Percentiles rank a stretch among this genome's conserved stretches.
phyloP scores from a whole-genome alignment of 257 asterid genomes.

The Solanum chilense region DNA sequence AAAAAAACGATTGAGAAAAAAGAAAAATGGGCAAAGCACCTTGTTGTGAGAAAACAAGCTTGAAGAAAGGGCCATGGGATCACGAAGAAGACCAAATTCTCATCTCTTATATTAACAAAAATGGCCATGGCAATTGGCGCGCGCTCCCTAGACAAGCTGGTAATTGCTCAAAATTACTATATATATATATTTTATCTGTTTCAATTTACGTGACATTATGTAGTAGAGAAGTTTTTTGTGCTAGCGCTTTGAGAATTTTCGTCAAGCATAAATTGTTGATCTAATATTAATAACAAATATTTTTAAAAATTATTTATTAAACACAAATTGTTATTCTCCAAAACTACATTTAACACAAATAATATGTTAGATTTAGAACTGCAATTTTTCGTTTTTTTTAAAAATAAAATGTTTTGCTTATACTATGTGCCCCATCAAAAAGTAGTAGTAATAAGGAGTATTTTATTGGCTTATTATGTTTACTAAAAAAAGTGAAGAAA shows the following conservation, averaged over 20 bases:
- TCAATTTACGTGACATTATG: background rate
- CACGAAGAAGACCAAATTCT: background rate
- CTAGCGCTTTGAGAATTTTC: background rate
- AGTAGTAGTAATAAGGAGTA: background rate
- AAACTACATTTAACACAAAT: background rate
- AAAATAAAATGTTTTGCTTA: background rate
- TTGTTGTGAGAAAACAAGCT: background rate
- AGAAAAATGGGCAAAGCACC: background rate
- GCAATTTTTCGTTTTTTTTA: background rate
- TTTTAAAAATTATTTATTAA: background rate
- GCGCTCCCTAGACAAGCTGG: background rate
- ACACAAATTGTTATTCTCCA: background rate
- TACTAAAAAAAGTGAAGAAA: background rate
- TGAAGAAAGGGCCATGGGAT: background rate
- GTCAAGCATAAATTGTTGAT: background rate
- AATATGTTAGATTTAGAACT: background rate
- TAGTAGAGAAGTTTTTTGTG: background rate
- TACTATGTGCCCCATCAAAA: background rate
- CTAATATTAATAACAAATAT: background rate
- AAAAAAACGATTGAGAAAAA: background rate
- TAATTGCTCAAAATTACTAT: background rate
- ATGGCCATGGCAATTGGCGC: background rate
- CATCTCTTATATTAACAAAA: background rate
- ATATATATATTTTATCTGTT: fast-evolving
- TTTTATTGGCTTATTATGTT: background rate